phyloP scores from a whole-genome alignment of 1,284 basidiomycete genomes.

The Xerocomus nothofagi region DNA sequence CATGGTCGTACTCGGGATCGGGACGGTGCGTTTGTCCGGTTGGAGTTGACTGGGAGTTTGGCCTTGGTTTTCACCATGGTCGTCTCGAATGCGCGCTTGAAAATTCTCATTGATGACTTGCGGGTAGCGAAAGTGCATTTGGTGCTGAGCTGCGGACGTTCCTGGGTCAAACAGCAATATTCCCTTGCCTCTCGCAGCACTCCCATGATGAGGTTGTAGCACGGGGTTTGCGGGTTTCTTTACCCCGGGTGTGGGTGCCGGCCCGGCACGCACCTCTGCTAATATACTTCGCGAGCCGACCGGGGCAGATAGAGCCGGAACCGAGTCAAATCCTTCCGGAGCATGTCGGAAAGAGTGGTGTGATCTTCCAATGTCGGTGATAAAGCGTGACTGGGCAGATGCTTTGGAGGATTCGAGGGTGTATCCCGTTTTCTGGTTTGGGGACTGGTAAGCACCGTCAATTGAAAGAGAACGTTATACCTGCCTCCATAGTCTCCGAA shows the following conservation, averaged over 20 bases:
- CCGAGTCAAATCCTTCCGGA: conserved; percentile 39
- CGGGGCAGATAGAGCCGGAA: conserved; percentile 60
- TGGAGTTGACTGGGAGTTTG: conserved; percentile 8
- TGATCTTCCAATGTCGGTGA: conserved; percentile 15
- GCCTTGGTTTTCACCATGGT: conserved; percentile 16
- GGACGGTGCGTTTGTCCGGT: conserved; percentile 23
- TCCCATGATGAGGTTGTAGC: conserved; percentile 36
- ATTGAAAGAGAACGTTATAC: conserved; percentile 2
- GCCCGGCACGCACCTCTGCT: conserved; percentile 63
- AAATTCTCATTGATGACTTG: conserved; percentile 13
- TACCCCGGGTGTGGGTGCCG: conserved; percentile 35
- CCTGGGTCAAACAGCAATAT: conserved; percentile 25
- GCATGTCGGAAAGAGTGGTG: conserved; percentile 50
- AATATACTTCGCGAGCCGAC: conserved; percentile 65
- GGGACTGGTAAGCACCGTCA: background rate
- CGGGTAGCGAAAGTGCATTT: conserved; percentile 21
- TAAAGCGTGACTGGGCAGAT: conserved; percentile 32
- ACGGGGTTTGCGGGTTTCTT: conserved; percentile 36
- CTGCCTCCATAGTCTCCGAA: conserved; percentile 65
- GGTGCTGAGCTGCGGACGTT: conserved; percentile 16
- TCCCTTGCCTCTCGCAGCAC: conserved; percentile 38
- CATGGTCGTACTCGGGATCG: conserved; percentile 28
- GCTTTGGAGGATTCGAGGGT: conserved; percentile 16
- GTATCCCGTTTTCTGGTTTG: conserved; percentile 46
- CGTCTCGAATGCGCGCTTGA: conserved; percentile 21